Evolutionary conservation across 805 yeast genomes (phyloP).

Genomic region (Saturnispora zaruensis): DNA sequence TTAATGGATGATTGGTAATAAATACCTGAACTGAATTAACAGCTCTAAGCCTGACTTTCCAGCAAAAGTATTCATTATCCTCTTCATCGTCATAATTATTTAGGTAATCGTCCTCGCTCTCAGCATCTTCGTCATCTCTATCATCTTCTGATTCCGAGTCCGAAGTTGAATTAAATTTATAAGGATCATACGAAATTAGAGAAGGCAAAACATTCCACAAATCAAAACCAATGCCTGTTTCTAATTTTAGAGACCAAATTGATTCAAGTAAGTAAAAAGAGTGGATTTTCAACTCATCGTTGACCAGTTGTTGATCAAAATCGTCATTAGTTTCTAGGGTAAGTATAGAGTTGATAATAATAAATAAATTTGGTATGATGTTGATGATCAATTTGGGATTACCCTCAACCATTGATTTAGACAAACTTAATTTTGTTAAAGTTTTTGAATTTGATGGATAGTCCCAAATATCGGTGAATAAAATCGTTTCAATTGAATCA

Average conservation of each 20-base stretch:
- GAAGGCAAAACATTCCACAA: constrained; percentile 10
- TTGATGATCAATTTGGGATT: constrained; percentile 20
- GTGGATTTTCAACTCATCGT: constrained; percentile 39
- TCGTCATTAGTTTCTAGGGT: constrained; percentile 26
- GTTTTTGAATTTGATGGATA: background rate
- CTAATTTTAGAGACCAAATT: background rate
- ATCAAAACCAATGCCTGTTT: background rate
- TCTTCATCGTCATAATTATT: constrained; percentile 39
- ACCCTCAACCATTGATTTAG: constrained; percentile 6
- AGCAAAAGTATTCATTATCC: constrained; percentile 26
- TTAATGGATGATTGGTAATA: constrained; percentile 31
- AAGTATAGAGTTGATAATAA: constrained; percentile 11
- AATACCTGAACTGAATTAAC: constrained; percentile 34
- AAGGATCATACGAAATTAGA: constrained; percentile 41
- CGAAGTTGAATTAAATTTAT: constrained; percentile 28
- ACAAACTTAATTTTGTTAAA: background rate
- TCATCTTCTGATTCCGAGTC: constrained; percentile 28
- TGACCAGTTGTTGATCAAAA: constrained; percentile 26
- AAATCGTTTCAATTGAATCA: background rate
- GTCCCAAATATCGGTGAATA: background rate
- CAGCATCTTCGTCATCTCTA: constrained; percentile 30
- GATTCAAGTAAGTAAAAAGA: constrained; percentile 32
- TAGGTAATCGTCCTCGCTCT: constrained; percentile 35
- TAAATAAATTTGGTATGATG: constrained; percentile 11
- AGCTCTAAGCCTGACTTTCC: constrained; percentile 55